phyloP scores from a whole-genome alignment of 495 filamentous ascomycete genomes.

The Aspergillus nidulans region DNA sequence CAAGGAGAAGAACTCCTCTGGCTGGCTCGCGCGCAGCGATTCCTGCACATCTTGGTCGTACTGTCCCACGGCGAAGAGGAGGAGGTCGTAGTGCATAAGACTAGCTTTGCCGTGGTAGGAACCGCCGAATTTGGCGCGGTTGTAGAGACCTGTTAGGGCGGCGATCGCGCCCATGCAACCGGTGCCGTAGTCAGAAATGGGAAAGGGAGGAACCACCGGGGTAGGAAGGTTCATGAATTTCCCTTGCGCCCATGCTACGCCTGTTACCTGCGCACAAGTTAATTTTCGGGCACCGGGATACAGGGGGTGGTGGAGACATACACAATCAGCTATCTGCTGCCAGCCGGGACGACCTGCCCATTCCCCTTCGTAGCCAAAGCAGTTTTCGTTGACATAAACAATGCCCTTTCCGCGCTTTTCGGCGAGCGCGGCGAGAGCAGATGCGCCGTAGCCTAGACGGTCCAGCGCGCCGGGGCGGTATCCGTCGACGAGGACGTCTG shows the following conservation, averaged over 20 bases:
- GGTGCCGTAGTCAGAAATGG: conserved; percentile 78
- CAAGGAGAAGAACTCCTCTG: conserved; percentile 58
- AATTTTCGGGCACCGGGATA: conserved; percentile 6
- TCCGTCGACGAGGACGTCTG: conserved; percentile 60
- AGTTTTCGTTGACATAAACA: conserved; percentile 69
- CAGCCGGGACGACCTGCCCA: conserved; percentile 49
- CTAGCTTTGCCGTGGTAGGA: conserved; percentile 61
- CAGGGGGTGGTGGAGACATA: conserved; percentile 43
- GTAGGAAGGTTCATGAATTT: conserved; percentile 64
- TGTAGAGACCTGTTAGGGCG: conserved; percentile 58
- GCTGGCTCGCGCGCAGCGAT: conserved; percentile 49
- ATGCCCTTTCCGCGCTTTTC: conserved; percentile 54
- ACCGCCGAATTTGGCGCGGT: conserved; percentile 57
- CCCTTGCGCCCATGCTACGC: conserved; percentile 71
- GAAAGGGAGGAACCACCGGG: conserved; percentile 75
- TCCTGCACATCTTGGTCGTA: conserved; percentile 55
- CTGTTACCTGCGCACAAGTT: conserved; percentile 43
- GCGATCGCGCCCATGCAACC: conserved; percentile 63
- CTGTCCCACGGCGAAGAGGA: conserved; percentile 59
- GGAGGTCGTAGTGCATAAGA: conserved; percentile 66
- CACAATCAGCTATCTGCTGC: conserved; percentile 54
- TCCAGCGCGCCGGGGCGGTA: conserved; percentile 65
- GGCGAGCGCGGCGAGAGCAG: conserved; percentile 48
- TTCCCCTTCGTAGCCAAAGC: conserved; percentile 57
- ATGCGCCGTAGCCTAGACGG: conserved; percentile 57